Percentiles rank a stretch among this genome's conserved stretches.
phyloP scores from a whole-genome alignment of 2,329 filamentous ascomycete genomes.

The Epichloe uncinata region DNA sequence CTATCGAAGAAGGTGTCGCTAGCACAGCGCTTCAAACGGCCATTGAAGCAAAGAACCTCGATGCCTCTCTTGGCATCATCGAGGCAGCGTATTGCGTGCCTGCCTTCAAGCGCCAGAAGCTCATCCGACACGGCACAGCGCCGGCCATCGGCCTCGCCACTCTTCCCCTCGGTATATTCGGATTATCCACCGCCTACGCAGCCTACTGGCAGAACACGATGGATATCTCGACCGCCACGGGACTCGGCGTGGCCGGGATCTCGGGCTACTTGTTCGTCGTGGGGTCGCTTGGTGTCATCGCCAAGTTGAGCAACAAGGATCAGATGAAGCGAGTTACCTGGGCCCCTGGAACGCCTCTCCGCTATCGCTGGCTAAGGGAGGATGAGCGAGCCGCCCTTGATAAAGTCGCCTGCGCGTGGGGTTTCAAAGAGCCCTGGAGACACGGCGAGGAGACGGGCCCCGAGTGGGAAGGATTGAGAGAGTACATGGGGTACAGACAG shows the following conservation, averaged over 20 bases:
- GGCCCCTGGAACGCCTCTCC: constrained; percentile 67
- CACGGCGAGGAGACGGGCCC: constrained; percentile 82
- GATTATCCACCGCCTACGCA: constrained; percentile 43
- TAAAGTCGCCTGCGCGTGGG: constrained; percentile 77
- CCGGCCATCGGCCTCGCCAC: constrained; percentile 44
- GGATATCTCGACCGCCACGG: constrained; percentile 60
- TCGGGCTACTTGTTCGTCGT: constrained; percentile 75
- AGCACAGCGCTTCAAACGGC: constrained; percentile 65
- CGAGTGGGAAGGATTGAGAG: constrained; percentile 76
- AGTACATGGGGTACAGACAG: constrained; percentile 68
- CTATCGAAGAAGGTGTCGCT: constrained; percentile 58
- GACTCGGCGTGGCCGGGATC: constrained; percentile 66
- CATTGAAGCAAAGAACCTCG: constrained; percentile 64
- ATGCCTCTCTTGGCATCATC: constrained; percentile 63
- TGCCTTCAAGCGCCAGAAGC: constrained; percentile 54
- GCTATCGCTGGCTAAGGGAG: constrained; percentile 75
- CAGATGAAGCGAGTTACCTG: constrained; percentile 92
- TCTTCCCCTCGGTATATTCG: constrained; percentile 56
- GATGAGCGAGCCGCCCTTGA: constrained; percentile 83
- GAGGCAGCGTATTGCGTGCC: constrained; percentile 53
- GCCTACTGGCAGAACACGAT: constrained; percentile 49
- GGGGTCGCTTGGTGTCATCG: constrained; percentile 68
- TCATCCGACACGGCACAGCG: constrained; percentile 48
- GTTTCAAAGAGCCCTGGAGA: constrained; percentile 68
- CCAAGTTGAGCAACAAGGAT: constrained; percentile 78